A percentile compares a stretch with the other conserved stretches of the same genome.
Evolutionary conservation across 371 early-diverging fungal genomes (phyloP).

Genomic region (Lichtheimia hyalospora): DNA sequence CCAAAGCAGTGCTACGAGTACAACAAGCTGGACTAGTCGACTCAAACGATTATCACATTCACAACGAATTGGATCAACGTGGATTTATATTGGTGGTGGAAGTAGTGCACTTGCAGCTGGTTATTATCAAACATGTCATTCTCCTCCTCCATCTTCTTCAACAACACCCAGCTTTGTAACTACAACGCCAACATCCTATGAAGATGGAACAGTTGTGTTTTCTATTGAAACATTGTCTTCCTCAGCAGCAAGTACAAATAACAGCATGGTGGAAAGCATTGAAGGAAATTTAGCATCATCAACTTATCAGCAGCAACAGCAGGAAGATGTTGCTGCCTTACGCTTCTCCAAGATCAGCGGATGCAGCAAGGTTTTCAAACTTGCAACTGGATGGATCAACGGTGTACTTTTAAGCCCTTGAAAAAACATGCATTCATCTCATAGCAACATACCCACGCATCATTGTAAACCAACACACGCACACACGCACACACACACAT

Average conservation of each 20-base stretch:
- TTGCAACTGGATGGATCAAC: slow-evolving; percentile 45
- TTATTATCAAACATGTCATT: no score
- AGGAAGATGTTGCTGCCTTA: slow-evolving; percentile 18
- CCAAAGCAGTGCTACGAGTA: slow-evolving; percentile 11
- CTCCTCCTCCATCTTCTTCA: no score
- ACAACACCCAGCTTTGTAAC: no score
- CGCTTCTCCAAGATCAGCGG: slow-evolving; percentile 36
- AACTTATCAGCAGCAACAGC: slow-evolving; percentile 5
- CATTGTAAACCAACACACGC: no score
- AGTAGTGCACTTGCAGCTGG: no score
- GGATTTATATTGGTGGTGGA: neutral
- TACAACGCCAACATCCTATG: neutral
- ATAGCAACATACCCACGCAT: no score
- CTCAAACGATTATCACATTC: slow-evolving; percentile 24
- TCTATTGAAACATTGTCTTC: slow-evolving; percentile 31
- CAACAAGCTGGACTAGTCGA: slow-evolving; percentile 16
- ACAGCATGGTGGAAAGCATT: no score
- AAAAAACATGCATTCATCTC: neutral
- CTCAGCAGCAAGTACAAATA: no score
- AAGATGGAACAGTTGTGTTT: slow-evolving; percentile 34
- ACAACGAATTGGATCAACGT: slow-evolving; percentile 6
- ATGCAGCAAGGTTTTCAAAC: slow-evolving; percentile 39
- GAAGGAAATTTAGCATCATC: neutral
- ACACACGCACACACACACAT: no score
- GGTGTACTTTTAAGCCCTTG: slow-evolving; percentile 23